These are phyloP conservation scores for Chaetomium cochliodes DNA, from an alignment of 495 filamentous ascomycete species.

Conservation along the genomic window DNA sequence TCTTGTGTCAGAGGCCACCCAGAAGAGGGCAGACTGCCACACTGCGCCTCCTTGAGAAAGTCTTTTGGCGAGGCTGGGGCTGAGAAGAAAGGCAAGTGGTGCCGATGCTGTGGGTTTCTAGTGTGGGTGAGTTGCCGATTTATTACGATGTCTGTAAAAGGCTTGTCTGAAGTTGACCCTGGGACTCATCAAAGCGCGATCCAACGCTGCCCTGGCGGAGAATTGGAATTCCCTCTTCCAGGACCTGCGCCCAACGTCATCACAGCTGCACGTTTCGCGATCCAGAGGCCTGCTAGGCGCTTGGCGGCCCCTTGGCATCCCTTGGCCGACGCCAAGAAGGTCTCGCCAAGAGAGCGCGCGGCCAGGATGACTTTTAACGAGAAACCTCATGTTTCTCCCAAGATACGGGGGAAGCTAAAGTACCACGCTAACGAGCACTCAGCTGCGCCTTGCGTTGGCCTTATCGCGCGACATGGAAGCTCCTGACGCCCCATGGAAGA, in stretches of 20 bases:
- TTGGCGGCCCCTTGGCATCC: constrained; percentile 10
- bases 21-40: neutral
- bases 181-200: neutral
- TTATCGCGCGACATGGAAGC: neutral
- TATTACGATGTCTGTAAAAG: neutral
- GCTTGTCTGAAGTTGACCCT: neutral
- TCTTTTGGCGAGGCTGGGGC: neutral
- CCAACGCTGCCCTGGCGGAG: neutral
- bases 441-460: constrained; percentile 7
- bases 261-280: constrained; percentile 1
- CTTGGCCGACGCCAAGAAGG: neutral
- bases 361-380: neutral
- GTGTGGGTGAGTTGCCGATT: neutral
- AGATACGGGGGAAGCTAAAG: neutral
- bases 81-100: neutral
- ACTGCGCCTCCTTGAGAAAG: neutral
- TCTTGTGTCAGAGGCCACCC: neutral
- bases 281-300: neutral
- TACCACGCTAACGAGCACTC: neutral
- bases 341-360: neutral
- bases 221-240: neutral
- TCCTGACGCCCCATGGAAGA: neutral
- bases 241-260: constrained; percentile 10
- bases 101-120: too few relatives aligned
- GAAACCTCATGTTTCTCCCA: neutral